Evolutionary conservation across 768 basidiomycete genomes (phyloP).

Genomic region (Strobilomyces confusus): DNA sequence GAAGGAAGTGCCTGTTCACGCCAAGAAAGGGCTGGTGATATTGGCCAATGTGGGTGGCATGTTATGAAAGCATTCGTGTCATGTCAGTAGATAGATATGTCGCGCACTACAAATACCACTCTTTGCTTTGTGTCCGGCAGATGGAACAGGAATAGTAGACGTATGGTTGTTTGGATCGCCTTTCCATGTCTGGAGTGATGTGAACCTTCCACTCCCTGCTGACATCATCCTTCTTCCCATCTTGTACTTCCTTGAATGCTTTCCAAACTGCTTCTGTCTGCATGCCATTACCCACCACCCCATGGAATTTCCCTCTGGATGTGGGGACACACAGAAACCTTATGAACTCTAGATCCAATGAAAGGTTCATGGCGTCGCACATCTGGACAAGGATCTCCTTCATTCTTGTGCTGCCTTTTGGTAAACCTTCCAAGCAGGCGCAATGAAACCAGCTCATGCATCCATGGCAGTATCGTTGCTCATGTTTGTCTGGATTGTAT

Average conservation of each 20-base stretch:
- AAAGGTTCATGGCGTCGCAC: not conserved
- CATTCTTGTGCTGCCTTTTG: not conserved
- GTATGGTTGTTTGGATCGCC: not conserved
- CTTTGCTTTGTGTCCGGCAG: not conserved
- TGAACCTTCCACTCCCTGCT: not conserved
- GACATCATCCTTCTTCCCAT: not conserved
- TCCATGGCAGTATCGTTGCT: not conserved
- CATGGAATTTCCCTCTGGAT: not conserved
- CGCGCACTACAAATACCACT: not conserved
- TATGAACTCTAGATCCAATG: not conserved
- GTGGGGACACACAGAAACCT: not conserved
- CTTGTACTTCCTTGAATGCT: not conserved
- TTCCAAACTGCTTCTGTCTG: not conserved
- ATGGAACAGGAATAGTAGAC: not conserved
- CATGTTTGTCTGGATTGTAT: not conserved
- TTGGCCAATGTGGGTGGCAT: no score
- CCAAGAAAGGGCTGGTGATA: no score
- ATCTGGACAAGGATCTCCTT: not conserved
- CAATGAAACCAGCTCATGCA: not conserved
- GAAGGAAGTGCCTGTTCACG: no score
- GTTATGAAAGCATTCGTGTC: no score
- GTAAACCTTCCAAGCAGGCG: not conserved
- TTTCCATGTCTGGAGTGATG: not conserved
- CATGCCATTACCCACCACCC: not conserved
- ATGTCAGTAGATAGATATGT: no score